Conservation (phyloP, 495 filamentous ascomycete species). For the Pyrenopolyporus hunteri region DNA sequence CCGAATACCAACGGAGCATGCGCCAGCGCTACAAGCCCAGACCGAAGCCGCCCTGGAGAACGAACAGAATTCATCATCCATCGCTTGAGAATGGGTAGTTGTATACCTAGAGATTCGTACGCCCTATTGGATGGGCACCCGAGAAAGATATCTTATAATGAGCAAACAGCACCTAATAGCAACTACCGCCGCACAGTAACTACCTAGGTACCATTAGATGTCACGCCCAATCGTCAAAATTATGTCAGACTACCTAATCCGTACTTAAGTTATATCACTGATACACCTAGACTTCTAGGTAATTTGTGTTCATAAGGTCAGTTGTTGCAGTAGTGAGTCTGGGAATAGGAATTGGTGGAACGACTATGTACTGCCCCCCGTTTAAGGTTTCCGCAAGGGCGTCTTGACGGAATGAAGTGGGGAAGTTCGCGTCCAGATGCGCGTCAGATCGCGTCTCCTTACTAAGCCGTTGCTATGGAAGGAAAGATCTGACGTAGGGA, state of each 20-base stretch:
- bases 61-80: constrained; percentile 32
- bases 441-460: constrained; percentile 29
- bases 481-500: constrained; percentile 27
- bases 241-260: background rate
- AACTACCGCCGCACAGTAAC: too few relatives aligned
- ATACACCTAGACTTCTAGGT: background rate
- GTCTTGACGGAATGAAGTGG: constrained; percentile 16
- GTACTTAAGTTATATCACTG: background rate
- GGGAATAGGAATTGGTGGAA: background rate
- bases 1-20: constrained; percentile 75
- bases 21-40: constrained; percentile 59
- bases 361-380: too few relatives aligned
- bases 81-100: constrained; percentile 17
- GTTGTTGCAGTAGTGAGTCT: background rate
- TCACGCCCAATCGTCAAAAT: background rate
- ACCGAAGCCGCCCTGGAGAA: constrained; percentile 52
- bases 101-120: background rate
- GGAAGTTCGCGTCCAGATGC: constrained; percentile 26
- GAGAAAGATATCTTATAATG: too few relatives aligned
- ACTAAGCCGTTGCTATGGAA: constrained; percentile 24
- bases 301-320: constrained; percentile 1
- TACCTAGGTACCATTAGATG: background rate
- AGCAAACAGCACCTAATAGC: too few relatives aligned
- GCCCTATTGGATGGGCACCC: too few relatives aligned
- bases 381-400: background rate